Percentiles rank a stretch among this genome's conserved stretches.
Evolutionary conservation across 768 basidiomycete species (phyloP).

Genomic region (Phlebiopsis gigantea): DNA sequence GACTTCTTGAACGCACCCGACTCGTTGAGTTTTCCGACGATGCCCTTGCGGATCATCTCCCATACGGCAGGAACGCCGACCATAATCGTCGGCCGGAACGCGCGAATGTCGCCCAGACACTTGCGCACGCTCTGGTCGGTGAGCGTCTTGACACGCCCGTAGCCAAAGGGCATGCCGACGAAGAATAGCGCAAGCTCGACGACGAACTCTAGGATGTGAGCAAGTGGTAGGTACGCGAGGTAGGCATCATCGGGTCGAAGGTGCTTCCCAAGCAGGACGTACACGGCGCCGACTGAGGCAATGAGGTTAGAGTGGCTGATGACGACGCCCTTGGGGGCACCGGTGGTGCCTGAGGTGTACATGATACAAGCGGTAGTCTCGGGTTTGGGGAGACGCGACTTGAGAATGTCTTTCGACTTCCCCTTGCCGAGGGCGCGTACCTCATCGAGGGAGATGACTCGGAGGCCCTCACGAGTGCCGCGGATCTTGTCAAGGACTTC

Average conservation of each 20-base stretch:
- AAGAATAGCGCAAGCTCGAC: slow-evolving; percentile 79
- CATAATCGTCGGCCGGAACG: slow-evolving; percentile 85
- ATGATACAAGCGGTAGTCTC: slow-evolving; percentile 63
- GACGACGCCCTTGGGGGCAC: slow-evolving; percentile 90
- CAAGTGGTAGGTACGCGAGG: slow-evolving; percentile 90
- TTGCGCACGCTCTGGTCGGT: slow-evolving; percentile 91
- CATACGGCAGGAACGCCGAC: slow-evolving; percentile 95
- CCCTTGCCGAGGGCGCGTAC: slow-evolving; percentile 62
- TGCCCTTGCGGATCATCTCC: slow-evolving; percentile 96
- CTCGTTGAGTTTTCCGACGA: slow-evolving; percentile 72
- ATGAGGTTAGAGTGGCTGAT: slow-evolving; percentile 86
- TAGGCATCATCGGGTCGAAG: slow-evolving; percentile 56
- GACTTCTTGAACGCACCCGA: slow-evolving; percentile 62
- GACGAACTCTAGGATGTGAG: slow-evolving; percentile 93
- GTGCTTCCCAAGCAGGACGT: slow-evolving; percentile 63
- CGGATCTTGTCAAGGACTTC: slow-evolving; percentile 56
- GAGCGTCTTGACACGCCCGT: slow-evolving; percentile 91
- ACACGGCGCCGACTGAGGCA: slow-evolving; percentile 81
- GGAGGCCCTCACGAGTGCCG: slow-evolving; percentile 49
- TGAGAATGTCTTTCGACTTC: slow-evolving; percentile 46
- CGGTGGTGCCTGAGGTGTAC: slow-evolving; percentile 90
- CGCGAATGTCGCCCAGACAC: slow-evolving; percentile 80
- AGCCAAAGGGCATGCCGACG: slow-evolving; percentile 78
- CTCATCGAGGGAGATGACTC: slow-evolving; percentile 62
- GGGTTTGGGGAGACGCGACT: slow-evolving; percentile 41